phyloP scores from a whole-genome alignment of 2,329 filamentous ascomycete genomes.

The Dactylella cylindrospora region DNA sequence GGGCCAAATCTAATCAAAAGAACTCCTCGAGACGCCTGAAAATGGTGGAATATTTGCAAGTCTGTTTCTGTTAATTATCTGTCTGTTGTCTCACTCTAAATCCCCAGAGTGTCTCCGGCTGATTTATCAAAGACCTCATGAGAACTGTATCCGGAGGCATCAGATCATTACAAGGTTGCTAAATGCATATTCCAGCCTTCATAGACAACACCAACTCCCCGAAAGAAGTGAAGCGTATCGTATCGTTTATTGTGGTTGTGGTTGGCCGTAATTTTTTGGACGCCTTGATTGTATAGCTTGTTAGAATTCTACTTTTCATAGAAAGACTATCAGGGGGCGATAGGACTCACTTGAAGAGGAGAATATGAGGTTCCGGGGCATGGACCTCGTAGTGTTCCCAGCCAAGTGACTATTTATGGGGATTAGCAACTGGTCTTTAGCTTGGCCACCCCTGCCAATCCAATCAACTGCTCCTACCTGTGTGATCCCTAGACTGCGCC shows the following conservation, averaged over 20 bases:
- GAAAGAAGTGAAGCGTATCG: no score
- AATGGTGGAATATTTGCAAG: slow-evolving; percentile 27
- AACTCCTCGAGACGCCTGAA: slow-evolving; percentile 43
- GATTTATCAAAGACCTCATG: no score
- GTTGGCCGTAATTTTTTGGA: slow-evolving; percentile 32
- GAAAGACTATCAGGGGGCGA: not conserved
- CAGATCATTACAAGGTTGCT: no score
- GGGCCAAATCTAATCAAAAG: slow-evolving; percentile 4
- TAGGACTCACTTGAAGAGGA: slow-evolving; percentile 89
- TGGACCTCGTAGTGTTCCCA: slow-evolving; percentile 99
- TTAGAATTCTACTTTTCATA: not conserved
- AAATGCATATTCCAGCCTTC: no score
- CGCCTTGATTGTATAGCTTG: slow-evolving; percentile 6
- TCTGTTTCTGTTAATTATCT: slow-evolving; percentile 1
- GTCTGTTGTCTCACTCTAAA: not conserved
- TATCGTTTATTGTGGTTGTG: not conserved
- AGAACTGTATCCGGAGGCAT: no score
- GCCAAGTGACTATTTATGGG: slow-evolving; percentile 59
- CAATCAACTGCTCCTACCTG: slow-evolving; percentile 63
- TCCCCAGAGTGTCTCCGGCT: not conserved
- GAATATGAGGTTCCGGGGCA: slow-evolving; percentile 95
- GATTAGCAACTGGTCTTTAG: slow-evolving; percentile 34
- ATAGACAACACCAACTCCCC: no score
- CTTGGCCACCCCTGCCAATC: no score
- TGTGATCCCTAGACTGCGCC: slow-evolving; percentile 94